Evolutionary conservation across 1,139 yeast genomes (phyloP), one percentile per base, ranked within the genome.

Genomic region (Yueomyces sp.): DNA sequence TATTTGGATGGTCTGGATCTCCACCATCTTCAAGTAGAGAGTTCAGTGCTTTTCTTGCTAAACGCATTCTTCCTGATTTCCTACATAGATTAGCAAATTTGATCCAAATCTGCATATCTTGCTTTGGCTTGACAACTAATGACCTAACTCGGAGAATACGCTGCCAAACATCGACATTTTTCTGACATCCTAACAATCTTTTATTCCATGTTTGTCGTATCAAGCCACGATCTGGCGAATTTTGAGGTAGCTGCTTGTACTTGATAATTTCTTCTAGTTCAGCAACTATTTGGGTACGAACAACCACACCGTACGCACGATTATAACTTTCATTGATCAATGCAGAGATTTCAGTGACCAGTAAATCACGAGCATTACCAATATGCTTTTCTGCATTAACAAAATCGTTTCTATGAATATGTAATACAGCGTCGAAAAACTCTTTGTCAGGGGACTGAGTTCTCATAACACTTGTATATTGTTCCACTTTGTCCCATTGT

Each of bases 131-230:
- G 38, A 91, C 85, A 12, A 93, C 97, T 45, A 93, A 69, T 0
- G 97, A 93, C 44, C 98, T 73, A 1, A 91, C 96, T 59, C 89
- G 85, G 48, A 93, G 72, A 80, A 91, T 81, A 57, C 97, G 73
- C 62, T 91, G 97, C 98, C 99, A 93, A 27, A 89, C 89, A 64
- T 93, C 99, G 41, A 91, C 97, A 64, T 91, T 91, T 54, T 94
- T 74, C 64, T 91, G 98, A 59, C 96, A 87, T 2, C 98, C 97
- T 46, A 86, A 67, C 43, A 93, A 67, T 54, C 99, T 74, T 41
- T 85, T 83, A 60, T 85, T 87, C 98, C 98, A 93, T 0, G 97
- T 91, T 55, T 81, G 78, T 53, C 95, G 73, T 76, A 93, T 81
- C 4, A 78, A 77, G 4, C 70, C 73, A 47, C 93, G 73, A 55